phyloP scores from a whole-genome alignment of 495 filamentous ascomycete species.

The Penicillium ochrochloron region DNA sequence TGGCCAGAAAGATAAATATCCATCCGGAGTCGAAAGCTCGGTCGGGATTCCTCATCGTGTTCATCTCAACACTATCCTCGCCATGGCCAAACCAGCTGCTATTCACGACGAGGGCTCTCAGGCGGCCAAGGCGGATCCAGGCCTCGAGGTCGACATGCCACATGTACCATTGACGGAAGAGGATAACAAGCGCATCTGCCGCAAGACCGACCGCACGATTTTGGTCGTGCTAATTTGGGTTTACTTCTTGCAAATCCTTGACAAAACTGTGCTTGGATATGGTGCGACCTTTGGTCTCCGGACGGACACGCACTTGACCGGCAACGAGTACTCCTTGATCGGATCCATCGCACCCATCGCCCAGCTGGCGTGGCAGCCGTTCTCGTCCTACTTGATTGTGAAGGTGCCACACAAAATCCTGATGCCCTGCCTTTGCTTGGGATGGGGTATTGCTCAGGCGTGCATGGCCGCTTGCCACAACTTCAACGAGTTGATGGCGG shows the following conservation, averaged over 20 bases:
- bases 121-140: conserved; percentile 8
- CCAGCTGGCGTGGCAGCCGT: conserved; percentile 68
- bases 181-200: conserved; percentile 58
- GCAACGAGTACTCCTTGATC: conserved; percentile 64
- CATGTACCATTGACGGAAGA: conserved; percentile 53
- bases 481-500: conserved; percentile 49
- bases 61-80: not conserved
- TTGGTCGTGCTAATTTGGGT: conserved; percentile 65
- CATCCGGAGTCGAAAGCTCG: not conserved
- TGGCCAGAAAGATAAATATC: conserved; percentile 8
- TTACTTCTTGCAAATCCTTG: conserved; percentile 67
- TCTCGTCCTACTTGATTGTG: conserved; percentile 67
- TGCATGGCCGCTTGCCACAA: conserved; percentile 51
- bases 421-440: conserved; percentile 62
- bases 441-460: conserved; percentile 54
- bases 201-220: conserved; percentile 65
- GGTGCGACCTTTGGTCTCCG: conserved; percentile 66
- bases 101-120: conserved; percentile 26
- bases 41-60: not conserved
- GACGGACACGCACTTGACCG: conserved; percentile 56
- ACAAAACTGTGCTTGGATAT: conserved; percentile 68
- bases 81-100: conserved; percentile 28
- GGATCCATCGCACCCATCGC: conserved; percentile 67
- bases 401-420: conserved; percentile 68
- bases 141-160: conserved; percentile 10